Percentiles rank a stretch among this genome's conserved stretches.
Conservation (phyloP, 768 basidiomycete genomes). For the Hypholoma sublateritium region DNA sequence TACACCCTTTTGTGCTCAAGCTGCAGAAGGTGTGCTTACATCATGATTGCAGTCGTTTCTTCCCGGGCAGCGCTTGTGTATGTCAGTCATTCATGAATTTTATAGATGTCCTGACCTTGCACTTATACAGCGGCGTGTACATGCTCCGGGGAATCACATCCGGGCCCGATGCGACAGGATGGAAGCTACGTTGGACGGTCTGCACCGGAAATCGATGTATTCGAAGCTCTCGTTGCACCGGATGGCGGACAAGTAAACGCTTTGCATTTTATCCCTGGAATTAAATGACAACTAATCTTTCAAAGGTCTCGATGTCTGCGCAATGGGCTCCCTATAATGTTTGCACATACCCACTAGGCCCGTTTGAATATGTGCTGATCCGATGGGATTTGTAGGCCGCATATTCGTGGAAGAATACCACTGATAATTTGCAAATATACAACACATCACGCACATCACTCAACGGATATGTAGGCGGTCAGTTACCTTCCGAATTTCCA, state of each 20-base stretch:
- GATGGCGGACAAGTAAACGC: slow-evolving; percentile 25
- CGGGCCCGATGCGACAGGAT: slow-evolving; percentile 38
- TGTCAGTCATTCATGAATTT: background rate
- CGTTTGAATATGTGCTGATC: background rate
- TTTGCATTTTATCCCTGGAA: background rate
- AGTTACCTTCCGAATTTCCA: slow-evolving; percentile 18
- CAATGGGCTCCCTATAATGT: slow-evolving; percentile 64
- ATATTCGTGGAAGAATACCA: slow-evolving; percentile 56
- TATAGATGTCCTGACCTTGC: background rate
- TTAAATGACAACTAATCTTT: background rate
- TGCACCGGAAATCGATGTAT: slow-evolving; percentile 70
- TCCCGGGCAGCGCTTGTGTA: slow-evolving; percentile 54
- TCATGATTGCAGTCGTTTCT: slow-evolving; percentile 52
- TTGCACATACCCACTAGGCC: slow-evolving; percentile 18
- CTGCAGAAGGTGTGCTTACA: background rate
- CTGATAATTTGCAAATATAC: slow-evolving; percentile 47
- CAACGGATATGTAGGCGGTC: slow-evolving; percentile 65
- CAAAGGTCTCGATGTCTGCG: slow-evolving; percentile 49
- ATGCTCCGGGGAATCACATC: slow-evolving; percentile 40
- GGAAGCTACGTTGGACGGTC: slow-evolving; percentile 58
- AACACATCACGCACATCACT: slow-evolving; percentile 44
- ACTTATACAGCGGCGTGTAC: slow-evolving; percentile 32
- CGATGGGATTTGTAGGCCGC: slow-evolving; percentile 36
- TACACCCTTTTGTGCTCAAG: background rate
- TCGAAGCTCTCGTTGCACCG: slow-evolving; percentile 48